These are phyloP conservation scores for Collybiopsis confluens DNA, from an alignment of 768 basidiomycete genomes.

Conservation along the genomic window DNA sequence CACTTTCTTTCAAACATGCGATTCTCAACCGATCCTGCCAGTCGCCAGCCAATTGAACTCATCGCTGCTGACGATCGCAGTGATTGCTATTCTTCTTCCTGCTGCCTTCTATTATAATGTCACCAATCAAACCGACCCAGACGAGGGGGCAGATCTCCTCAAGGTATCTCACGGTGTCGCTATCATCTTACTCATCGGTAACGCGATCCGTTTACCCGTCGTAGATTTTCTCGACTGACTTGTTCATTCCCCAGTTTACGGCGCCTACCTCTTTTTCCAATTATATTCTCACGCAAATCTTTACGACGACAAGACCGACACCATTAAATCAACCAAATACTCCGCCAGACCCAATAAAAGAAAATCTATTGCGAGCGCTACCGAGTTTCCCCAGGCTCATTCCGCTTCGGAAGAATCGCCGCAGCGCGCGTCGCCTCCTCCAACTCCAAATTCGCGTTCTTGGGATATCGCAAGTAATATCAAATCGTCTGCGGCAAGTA, in stretches of 20 bases:
- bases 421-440: neutral
- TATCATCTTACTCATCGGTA: conserved; percentile 8
- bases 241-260: conserved; percentile 46
- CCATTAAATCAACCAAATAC: conserved; percentile 32
- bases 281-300: conserved; percentile 49
- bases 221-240: neutral
- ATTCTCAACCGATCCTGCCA: conserved; percentile 11
- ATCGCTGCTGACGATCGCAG: conserved; percentile 72
- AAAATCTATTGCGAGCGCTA: neutral
- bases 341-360: conserved; percentile 16
- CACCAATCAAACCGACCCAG: conserved; percentile 17
- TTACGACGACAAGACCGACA: conserved; percentile 37
- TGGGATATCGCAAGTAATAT: conserved; percentile 1
- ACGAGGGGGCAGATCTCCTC: conserved; percentile 43
- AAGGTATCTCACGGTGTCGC: conserved; percentile 72
- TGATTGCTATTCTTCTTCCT: conserved; percentile 74
- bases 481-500: neutral
- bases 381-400: neutral
- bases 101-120: conserved; percentile 72
- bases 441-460: neutral
- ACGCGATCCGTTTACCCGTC: neutral
- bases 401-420: neutral
- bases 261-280: conserved; percentile 52
- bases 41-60: conserved; percentile 69
- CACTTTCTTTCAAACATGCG: conserved; percentile 16